Evolutionary conservation across 2,329 filamentous ascomycete species (phyloP), one percentile per base, ranked within the genome.

Genomic region (Aspergillus sp.): DNA sequence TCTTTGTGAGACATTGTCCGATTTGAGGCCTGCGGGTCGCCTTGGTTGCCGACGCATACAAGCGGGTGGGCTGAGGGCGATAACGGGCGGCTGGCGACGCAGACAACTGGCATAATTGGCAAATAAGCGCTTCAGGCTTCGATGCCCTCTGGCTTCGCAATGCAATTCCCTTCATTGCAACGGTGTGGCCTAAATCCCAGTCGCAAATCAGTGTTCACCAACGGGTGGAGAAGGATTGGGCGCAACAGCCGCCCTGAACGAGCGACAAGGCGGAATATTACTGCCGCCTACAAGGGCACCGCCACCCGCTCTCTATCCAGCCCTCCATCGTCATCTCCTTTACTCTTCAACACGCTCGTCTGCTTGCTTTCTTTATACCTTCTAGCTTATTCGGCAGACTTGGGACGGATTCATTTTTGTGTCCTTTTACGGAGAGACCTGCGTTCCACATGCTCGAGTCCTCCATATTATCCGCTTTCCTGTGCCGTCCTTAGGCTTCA

Each of bases 41-140:
- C 17, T 60, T 56, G 46, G 56, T 56, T 43, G 50, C 43, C 14
- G 66, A 61, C 7, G 61, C 47, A 60, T 62, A 61, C 40, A 60
- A 62, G 41, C 64, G 68, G 12, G 63, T 56, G 48, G 69, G 47
- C 41, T 66, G 64, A 17, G 66, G 52, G 40, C 45, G 48, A 24
- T 58, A 61, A 48, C 58, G 66, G 48, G 57, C 57, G 37, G 63
- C 44, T 7, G 66, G 55, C 4, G 64, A 64, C 17, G 64, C 66
- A 9, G 73, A 73, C 40, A 68, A 66, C 58, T 73, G 71, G 56
- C 75, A 77, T 40, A 76, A 68, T 63, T 77, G 74, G 43, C 75
- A 77, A 49, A 76, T 62, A 14, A 68, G 60, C 12, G 66, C 64
- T 52, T 68, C 68, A 24, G 62, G 52, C 39, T 57, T 65, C 19